Base-by-base conservation (phyloP, 1,284 basidiomycete species). In the Ceraceosorus guamensis region DNA sequence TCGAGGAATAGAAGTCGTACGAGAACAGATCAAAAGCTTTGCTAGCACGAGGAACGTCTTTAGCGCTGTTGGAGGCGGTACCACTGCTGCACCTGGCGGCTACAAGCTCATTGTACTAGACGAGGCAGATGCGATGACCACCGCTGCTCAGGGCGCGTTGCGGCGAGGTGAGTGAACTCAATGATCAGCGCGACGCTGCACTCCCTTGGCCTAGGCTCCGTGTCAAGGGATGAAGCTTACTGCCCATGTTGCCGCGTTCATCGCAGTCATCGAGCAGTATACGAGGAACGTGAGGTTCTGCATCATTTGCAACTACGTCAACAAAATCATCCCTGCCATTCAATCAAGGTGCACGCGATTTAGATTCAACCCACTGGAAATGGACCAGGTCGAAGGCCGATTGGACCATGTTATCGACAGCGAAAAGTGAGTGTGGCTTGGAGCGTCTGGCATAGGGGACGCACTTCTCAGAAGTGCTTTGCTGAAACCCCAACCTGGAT, bases 261-360 rank as follows among this genome's bases (percentile, higher is more conserved):
- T n/a, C 33, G 2, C 68, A 82, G 88, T 98, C 44, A 97, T 99
- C 63, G 95, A 99, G 78, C 92, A 96, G 70, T 97, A 96, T 77
- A 99, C 95, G 6, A 89, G 87, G 78, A 98, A 98, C 73, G 95
- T 97, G 61, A 86, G 95, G 37, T 99, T 99, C 78, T 97, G 93
- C 79, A 98, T 99, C 70, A 95, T 99, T 62, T 97, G 95, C 83
- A 99, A 99, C 79, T 99, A 99, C 70, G 95, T 98, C 77, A 98
- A 98, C 83, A 97, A 97, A 79, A 98, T 99, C 75, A 87, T 88
- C 5, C 95, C 95, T 3, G 95, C 95, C 24, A 95, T 99, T 61
- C 95, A 98, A 79, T 95, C 91, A 76, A 87, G 95, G 50, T 98
- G 95, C 79, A 99, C 95, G 2, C 83, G 93, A 39, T 99, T 98